These are phyloP conservation scores for Penicillium sp. DNA, from an alignment of 2,329 filamentous ascomycete species.

Conservation along the genomic window DNA sequence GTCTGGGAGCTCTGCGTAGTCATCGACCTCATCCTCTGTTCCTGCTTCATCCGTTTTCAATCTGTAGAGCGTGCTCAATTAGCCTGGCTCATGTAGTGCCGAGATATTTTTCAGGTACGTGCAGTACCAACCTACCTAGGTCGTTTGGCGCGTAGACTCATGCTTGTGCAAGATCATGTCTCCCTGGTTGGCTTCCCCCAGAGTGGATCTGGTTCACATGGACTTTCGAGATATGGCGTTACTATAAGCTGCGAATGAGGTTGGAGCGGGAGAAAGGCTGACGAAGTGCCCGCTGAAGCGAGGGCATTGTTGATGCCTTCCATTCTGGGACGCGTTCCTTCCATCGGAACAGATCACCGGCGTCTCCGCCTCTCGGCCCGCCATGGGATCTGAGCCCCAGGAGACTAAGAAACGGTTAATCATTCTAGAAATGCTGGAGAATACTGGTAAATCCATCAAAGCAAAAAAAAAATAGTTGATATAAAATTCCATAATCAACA, in stretches of 20 bases:
- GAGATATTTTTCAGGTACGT: not conserved
- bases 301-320: conserved; percentile 1
- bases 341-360: not conserved
- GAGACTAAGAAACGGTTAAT: not conserved
- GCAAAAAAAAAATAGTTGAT: not conserved
- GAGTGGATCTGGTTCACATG: not conserved
- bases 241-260: not conserved
- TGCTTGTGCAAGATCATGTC: not conserved
- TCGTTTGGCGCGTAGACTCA: not conserved
- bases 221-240: not conserved
- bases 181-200: not conserved
- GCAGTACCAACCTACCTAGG: not conserved
- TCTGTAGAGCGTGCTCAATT: not conserved
- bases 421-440: not conserved
- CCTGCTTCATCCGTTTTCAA: not conserved
- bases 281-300: not conserved
- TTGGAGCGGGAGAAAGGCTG: not conserved
- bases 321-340: not conserved
- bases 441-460: not conserved
- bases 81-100: not conserved
- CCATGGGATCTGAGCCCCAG: not conserved
- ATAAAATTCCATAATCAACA: not conserved
- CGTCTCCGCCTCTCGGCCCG: not conserved
- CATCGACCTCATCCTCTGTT: not conserved
- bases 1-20: not conserved